Evolutionary conservation across 805 yeast species (phyloP).

Genomic region (Saturnispora dispora): DNA sequence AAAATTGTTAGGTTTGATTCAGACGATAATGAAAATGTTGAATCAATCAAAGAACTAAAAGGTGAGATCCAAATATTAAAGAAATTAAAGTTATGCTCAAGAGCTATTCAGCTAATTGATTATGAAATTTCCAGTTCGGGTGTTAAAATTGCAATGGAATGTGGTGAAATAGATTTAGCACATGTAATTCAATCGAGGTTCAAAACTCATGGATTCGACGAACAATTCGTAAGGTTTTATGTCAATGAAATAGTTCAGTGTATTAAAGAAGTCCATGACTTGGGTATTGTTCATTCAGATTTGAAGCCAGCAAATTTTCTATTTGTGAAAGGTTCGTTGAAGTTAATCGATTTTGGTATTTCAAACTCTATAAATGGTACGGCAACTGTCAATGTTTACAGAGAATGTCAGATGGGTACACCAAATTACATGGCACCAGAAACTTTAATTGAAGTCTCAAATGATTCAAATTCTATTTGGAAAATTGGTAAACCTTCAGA

Average conservation of each 20-base stretch:
- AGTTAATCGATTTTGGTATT: constrained; percentile 90
- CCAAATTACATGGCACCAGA: constrained; percentile 99
- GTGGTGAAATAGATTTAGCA: constrained; percentile 87
- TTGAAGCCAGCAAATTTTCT: constrained; percentile 60
- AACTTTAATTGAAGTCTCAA: constrained; percentile 55
- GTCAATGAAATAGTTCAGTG: constrained; percentile 72
- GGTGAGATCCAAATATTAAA: constrained; percentile 78
- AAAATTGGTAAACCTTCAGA: constrained; percentile 93
- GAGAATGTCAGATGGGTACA: constrained; percentile 90
- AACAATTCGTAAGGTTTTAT: constrained; percentile 72
- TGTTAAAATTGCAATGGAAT: constrained; percentile 78
- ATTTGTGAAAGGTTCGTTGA: constrained; percentile 73
- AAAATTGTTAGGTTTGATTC: constrained; percentile 68
- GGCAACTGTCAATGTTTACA: constrained; percentile 78
- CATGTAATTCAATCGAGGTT: constrained; percentile 56
- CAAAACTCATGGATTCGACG: constrained; percentile 43
- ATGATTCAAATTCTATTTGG: constrained; percentile 34
- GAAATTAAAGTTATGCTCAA: constrained; percentile 45
- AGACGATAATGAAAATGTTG: constrained; percentile 37
- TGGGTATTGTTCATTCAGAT: constrained; percentile 58
- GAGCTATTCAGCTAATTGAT: constrained; percentile 76
- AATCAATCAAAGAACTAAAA: constrained; percentile 68
- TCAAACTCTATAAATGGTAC: constrained; percentile 86
- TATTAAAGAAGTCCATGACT: constrained; percentile 77
- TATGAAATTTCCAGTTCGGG: constrained; percentile 58